These are phyloP conservation scores for Forsythia viridissima DNA, from an alignment of 257 asterid species.

Conservation along the genomic window DNA sequence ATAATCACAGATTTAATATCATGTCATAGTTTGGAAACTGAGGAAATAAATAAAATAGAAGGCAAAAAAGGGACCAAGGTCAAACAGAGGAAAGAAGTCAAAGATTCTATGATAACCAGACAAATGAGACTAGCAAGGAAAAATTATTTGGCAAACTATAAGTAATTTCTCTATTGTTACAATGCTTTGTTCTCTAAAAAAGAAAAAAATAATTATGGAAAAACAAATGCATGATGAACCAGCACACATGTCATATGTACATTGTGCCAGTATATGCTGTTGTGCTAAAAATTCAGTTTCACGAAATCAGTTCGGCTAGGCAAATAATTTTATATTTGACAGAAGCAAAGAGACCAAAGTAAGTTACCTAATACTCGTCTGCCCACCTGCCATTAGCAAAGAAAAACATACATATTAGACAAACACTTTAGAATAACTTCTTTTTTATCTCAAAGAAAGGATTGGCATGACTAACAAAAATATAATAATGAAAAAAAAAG, in stretches of 20 bases:
- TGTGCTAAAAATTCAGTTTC: neutral
- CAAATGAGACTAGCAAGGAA: neutral
- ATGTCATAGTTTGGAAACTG: neutral
- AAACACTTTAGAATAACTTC: slow-evolving; percentile 17
- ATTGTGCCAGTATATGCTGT: neutral
- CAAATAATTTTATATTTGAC: slow-evolving; percentile 19
- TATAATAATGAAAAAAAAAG: neutral
- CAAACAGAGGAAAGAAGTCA: neutral
- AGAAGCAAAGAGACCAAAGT: slow-evolving; percentile 18
- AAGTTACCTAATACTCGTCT: slow-evolving; percentile 90
- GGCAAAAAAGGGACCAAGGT: neutral
- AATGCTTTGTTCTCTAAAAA: neutral
- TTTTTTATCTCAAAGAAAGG: neutral
- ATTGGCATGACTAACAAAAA: slow-evolving; percentile 2
- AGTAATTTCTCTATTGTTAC: neutral
- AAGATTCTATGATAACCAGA: neutral
- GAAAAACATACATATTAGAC: slow-evolving; percentile 20
- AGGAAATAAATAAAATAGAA: neutral
- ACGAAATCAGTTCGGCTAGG: neutral
- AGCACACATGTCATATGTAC: neutral
- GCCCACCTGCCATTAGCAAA: slow-evolving; percentile 81
- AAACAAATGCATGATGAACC: neutral
- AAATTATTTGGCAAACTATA: neutral
- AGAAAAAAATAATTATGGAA: neutral
- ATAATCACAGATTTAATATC: too few relatives aligned